Percentiles rank a stretch among this genome's conserved stretches.
phyloP scores from a whole-genome alignment of 2,329 filamentous ascomycete species.

The Emergomyces africanus region DNA sequence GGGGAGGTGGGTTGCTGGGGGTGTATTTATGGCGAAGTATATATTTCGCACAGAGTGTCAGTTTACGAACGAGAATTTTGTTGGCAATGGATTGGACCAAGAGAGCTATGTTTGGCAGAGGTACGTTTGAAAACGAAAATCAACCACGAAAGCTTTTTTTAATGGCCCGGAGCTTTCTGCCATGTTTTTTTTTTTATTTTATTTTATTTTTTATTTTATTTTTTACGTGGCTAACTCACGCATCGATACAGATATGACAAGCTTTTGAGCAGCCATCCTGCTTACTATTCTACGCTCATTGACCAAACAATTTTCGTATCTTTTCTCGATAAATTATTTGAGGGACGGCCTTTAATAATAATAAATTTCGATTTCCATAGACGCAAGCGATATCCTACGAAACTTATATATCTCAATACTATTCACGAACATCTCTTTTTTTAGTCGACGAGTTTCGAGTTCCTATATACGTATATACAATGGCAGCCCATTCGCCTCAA shows the following conservation, averaged over 20 bases:
- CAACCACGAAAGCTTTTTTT: neutral
- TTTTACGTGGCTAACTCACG: neutral
- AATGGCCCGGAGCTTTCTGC: neutral
- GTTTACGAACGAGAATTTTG: constrained; percentile 72
- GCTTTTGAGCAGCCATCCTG: constrained; percentile 26
- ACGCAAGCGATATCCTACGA: neutral
- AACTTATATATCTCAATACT: neutral
- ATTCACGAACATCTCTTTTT: neutral
- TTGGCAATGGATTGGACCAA: constrained; percentile 99
- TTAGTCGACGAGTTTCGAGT: neutral
- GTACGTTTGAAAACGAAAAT: constrained; percentile 38
- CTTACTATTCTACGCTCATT: neutral
- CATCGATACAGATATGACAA: constrained; percentile 37
- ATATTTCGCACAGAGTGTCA: constrained; percentile 97
- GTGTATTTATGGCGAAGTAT: constrained; percentile 94
- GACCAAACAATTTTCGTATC: neutral
- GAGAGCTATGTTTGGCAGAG: constrained; percentile 85
- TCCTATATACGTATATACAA: neutral
- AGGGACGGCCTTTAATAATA: neutral
- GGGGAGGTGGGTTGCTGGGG: constrained; percentile 75
- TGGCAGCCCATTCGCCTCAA: neutral
- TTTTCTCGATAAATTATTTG: neutral
- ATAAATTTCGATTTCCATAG: neutral
- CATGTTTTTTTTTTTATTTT: too few species aligned
- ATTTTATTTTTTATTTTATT: too few species aligned